Conservation (phyloP, 805 yeast species). For the Pichia kluyveri region DNA sequence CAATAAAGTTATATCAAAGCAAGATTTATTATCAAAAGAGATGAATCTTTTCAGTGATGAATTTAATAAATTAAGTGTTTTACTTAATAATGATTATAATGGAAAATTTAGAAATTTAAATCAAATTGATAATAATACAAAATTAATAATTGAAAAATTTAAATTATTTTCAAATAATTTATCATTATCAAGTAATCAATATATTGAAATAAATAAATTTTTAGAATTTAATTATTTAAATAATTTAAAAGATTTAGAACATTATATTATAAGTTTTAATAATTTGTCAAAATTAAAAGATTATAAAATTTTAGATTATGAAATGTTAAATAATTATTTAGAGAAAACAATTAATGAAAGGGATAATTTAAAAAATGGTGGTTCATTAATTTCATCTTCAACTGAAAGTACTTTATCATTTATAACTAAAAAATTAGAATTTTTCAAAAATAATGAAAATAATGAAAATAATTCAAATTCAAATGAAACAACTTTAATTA, state of each 20-base stretch:
- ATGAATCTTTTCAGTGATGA: constrained; percentile 64
- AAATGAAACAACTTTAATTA: constrained; percentile 29
- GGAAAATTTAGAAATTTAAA: constrained; percentile 19
- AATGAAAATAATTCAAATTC: constrained; percentile 29
- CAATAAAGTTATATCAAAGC: constrained; percentile 59
- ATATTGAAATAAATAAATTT: constrained; percentile 27
- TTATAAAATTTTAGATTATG: constrained; percentile 85
- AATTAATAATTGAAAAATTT: constrained; percentile 21
- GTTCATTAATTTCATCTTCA: constrained; percentile 24
- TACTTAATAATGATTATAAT: constrained; percentile 25
- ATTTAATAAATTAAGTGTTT: constrained; percentile 49
- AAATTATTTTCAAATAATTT: constrained; percentile 33
- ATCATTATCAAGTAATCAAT: constrained; percentile 24
- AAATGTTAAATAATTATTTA: constrained; percentile 73
- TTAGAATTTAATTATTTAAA: constrained; percentile 77
- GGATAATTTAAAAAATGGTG: constrained; percentile 25
- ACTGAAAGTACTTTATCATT: constrained; percentile 28
- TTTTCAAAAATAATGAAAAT: constrained; percentile 32
- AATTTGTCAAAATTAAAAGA: constrained; percentile 75
- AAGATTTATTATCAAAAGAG: constrained; percentile 66
- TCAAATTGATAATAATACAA: constrained; percentile 15
- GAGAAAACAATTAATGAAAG: constrained; percentile 63
- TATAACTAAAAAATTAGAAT: constrained; percentile 39
- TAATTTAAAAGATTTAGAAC: constrained; percentile 79
- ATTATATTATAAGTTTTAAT: constrained; percentile 59